Evolutionary conservation across 495 filamentous ascomycete genomes (phyloP), one percentile per base, ranked within the genome.

Genomic region (Penicillium diatomitis): DNA sequence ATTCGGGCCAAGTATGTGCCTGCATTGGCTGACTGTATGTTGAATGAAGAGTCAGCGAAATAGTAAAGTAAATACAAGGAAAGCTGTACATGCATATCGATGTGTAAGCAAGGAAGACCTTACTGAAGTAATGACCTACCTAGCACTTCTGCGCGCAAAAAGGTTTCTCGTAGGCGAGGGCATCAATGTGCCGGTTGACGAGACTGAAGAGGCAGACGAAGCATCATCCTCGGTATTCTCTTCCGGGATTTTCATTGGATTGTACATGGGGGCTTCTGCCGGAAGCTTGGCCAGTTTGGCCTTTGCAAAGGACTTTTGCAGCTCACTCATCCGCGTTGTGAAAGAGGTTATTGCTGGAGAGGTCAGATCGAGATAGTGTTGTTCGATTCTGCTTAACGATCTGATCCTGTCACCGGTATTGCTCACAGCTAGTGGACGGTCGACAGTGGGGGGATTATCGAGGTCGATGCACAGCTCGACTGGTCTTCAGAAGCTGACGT

Each of bases 181-280:
- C 45, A 87, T 82, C 45, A 96, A 75, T 27, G 94, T 98, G 28
- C 86, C 88, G 32, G 89, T 88, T 0, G 90, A 96, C 11, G 91
- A 95, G 30, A 83, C 76, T 8, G 87, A 92, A 2, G 83, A 85
- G 32, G 55, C 36, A 0, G 83, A 86, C 8, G 85, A 87, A 57
- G 87, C 82, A 57, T 91, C 86, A 55, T 88, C 84, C 3, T 68
- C 60, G 35, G 42, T 44, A 20, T 46, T 44, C 37, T 61, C 58
- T 29, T 61, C 56, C 7, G 42, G 51, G 6, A 50, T 46, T 40
- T 52, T 27, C 48, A 63, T 61, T 51, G 52, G 70, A 31, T 69
- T 68, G 12, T 70, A 60, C n/a, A 69, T 58, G 33, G 78, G 75
- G 6, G 69, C 66, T 58, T 80, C 70, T 12, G 73, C 68, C 4